Evolutionary conservation across 352 stramenopile species (phyloP).

Genomic region (Phytopythium boreale): DNA sequence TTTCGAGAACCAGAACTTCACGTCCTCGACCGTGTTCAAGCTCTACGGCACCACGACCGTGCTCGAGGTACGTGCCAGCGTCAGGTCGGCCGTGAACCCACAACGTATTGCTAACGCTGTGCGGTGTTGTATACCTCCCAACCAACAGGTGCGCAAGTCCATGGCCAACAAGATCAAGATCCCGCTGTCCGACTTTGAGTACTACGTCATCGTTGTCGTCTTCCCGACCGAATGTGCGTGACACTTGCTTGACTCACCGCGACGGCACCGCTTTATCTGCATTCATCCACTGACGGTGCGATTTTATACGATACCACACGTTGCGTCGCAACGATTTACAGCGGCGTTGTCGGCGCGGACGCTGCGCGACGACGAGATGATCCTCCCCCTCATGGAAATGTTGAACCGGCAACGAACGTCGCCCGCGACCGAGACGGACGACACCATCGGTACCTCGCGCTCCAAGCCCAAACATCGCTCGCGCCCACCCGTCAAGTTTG

Average conservation of each 20-base stretch:
- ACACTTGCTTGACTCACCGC: background rate
- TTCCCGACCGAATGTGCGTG: conserved; percentile 53
- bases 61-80: conserved; percentile 39
- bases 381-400: conserved; percentile 67
- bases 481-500: conserved; percentile 71
- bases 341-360: conserved; percentile 66
- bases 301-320: background rate
- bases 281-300: background rate
- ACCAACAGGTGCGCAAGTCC: conserved; percentile 44
- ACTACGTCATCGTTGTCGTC: conserved; percentile 81
- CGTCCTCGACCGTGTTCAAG: conserved; percentile 81
- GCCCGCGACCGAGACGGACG: conserved; percentile 38
- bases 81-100: background rate
- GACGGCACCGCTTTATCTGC: background rate
- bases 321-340: background rate
- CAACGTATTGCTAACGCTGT: background rate
- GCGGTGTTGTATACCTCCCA: background rate
- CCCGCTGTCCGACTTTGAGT: conserved; percentile 47
- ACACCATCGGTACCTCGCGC: conserved; percentile 41
- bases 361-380: conserved; percentile 74
- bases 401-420: conserved; percentile 48
- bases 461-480: conserved; percentile 59
- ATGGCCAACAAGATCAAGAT: conserved; percentile 87
- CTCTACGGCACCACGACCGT: conserved; percentile 62
- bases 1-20: conserved; percentile 82